Base-by-base conservation (phyloP, 1,284 basidiomycete species). In the Sanghuangporus baumii region DNA sequence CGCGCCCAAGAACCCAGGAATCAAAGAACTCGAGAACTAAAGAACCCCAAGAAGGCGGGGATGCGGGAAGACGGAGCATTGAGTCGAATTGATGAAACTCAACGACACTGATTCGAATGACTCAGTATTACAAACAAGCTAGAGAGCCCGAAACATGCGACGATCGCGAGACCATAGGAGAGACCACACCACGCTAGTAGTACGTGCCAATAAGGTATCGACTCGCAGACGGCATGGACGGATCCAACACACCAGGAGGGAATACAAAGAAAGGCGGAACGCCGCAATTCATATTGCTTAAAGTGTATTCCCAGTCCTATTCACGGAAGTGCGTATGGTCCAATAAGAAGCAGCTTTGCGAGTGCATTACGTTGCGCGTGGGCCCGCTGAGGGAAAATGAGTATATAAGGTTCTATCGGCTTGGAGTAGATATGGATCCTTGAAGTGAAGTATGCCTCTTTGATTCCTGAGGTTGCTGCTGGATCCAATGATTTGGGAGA, bases 271-370 rank as follows among this genome's bases (percentile, higher is more conserved):
- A 54, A 31, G 26, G 20, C 16, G 52, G 52, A 54, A 54, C 52
- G 52, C 52, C 52, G 52, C 52, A 54, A 11, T 54, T 31, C 34
- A 31, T 31, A 31, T 38, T 52, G 61, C 47, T 47, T 58, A 62
- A 62, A 62, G 61, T 54, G 40, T 62, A 62, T 62, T 58, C n/a
- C 61, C 43, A 34, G 34, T 40, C 20, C 2, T 62, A 54, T 59
- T 62, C 46, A n/a, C 23, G 59, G 18, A 34, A 5, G 26, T 14
- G 9, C n/a, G 46, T 26, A 38, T 34, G 38, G 48, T 23, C 57
- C 57, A 50, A 23, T 58, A 26, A 58, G 41, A 48, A 43, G 26
- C 43, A n/a, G 20, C 12, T 43, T 23, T 37, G 26, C 47, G 38
- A 26, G 34, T 36, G 16, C 59, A 23, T 43, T 31, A 23, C n/a